phyloP scores from a whole-genome alignment of 2,329 filamentous ascomycete genomes.

The Periconia digitata region DNA sequence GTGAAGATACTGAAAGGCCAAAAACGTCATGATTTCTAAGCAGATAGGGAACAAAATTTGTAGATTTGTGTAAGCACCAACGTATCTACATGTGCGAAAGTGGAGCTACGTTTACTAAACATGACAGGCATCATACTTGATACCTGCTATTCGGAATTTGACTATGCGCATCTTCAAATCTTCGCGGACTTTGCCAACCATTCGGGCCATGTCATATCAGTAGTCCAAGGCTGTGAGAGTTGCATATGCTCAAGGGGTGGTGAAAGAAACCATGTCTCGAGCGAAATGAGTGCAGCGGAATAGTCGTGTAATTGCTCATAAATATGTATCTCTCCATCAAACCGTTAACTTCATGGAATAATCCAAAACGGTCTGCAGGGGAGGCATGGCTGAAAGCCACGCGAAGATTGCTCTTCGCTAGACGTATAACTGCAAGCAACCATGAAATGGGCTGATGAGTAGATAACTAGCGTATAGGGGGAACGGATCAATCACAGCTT shows the following conservation, averaged over 20 bases:
- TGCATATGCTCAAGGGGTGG: not conserved
- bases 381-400: constrained; percentile 61
- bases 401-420: constrained; percentile 77
- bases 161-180: too few relatives aligned
- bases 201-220: too few relatives aligned
- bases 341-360: constrained; percentile 68
- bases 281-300: too few relatives aligned
- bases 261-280: not conserved
- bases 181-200: too few relatives aligned
- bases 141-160: too few relatives aligned
- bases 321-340: constrained; percentile 82
- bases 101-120: too few relatives aligned
- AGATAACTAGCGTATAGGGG: constrained; percentile 75
- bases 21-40: constrained; percentile 15
- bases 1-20: constrained; percentile 2
- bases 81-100: too few relatives aligned
- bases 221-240: too few relatives aligned
- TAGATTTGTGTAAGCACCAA: too few relatives aligned
- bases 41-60: not conserved
- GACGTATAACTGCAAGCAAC: constrained; percentile 86
- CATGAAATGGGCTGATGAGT: constrained; percentile 74
- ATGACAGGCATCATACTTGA: too few relatives aligned
- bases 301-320: too few relatives aligned
- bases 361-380: constrained; percentile 78
- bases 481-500: not conserved